These are phyloP conservation scores for Colletotrichum kahawae DNA, from an alignment of 2,329 filamentous ascomycete genomes.

Conservation along the genomic window DNA sequence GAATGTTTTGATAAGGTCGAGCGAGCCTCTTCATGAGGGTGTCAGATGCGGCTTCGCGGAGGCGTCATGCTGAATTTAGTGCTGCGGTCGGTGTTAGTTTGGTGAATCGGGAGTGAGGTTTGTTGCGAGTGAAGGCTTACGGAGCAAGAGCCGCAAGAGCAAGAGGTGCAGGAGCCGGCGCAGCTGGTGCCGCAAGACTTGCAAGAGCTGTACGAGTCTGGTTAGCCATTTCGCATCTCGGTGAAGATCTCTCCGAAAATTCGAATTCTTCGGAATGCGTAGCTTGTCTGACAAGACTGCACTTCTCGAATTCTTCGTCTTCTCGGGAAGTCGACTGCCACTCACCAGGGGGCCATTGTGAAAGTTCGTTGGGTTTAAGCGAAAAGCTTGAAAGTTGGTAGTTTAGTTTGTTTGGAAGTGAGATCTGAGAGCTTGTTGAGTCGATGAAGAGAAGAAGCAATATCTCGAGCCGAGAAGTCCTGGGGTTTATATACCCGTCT, in stretches of 20 bases:
- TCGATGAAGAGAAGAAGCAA: not conserved
- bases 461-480: not conserved
- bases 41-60: not conserved
- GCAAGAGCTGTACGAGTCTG: constrained; percentile 10
- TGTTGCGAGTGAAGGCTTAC: not conserved
- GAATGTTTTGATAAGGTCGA: not conserved
- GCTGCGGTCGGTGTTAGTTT: not conserved
- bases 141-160: constrained; percentile 23
- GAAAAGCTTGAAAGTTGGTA: constrained; percentile 5
- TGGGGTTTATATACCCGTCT: constrained; percentile 12
- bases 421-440: not conserved
- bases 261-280: not conserved
- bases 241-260: not conserved
- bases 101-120: not conserved
- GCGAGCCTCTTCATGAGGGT: constrained; percentile 12
- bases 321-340: not conserved
- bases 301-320: not conserved
- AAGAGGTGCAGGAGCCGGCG: constrained; percentile 20
- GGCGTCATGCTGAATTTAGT: constrained; percentile 12
- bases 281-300: not conserved
- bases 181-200: constrained; percentile 23
- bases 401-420: not conserved
- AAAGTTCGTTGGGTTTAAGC: constrained; percentile 7
- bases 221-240: not conserved
- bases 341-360: constrained; percentile 24